Evolutionary conservation across 179 eudicot species (phyloP).

Genomic region (Beta corolliflora): DNA sequence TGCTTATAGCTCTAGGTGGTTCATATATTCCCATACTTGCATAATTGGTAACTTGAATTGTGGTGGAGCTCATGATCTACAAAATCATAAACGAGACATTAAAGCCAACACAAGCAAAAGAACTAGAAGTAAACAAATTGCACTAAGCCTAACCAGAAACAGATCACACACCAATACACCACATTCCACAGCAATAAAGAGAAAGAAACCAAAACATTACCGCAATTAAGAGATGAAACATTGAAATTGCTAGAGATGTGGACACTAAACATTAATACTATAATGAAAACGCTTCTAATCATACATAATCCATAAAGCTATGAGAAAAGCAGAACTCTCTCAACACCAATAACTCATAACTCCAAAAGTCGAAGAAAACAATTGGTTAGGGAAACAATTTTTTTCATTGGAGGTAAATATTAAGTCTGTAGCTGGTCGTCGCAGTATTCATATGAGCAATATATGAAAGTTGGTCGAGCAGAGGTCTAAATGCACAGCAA

Average conservation of each 20-base stretch:
- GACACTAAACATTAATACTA: background rate
- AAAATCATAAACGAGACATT: background rate
- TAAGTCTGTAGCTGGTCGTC: background rate
- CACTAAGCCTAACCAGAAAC: background rate
- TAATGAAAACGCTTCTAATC: background rate
- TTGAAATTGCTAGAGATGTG: background rate
- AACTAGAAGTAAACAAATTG: background rate
- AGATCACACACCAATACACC: background rate
- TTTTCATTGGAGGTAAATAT: background rate
- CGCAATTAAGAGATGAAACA: background rate
- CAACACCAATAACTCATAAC: background rate
- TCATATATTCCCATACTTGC: constrained; percentile 75
- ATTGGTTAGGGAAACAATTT: background rate
- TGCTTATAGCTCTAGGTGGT: constrained; percentile 58
- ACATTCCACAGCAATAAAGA: background rate
- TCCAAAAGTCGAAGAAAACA: background rate
- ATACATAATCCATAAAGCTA: background rate
- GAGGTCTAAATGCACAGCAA: background rate
- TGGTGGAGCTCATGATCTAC: constrained; percentile 45
- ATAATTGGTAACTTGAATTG: constrained; percentile 65
- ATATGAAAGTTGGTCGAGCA: background rate
- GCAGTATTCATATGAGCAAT: background rate
- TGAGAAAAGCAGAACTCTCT: background rate
- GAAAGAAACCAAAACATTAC: background rate
- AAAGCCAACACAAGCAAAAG: background rate